Evolutionary conservation across 305 asterid genomes (phyloP), one percentile per base, ranked within the genome.

Genomic region (Stenogyne calaminthoides): DNA sequence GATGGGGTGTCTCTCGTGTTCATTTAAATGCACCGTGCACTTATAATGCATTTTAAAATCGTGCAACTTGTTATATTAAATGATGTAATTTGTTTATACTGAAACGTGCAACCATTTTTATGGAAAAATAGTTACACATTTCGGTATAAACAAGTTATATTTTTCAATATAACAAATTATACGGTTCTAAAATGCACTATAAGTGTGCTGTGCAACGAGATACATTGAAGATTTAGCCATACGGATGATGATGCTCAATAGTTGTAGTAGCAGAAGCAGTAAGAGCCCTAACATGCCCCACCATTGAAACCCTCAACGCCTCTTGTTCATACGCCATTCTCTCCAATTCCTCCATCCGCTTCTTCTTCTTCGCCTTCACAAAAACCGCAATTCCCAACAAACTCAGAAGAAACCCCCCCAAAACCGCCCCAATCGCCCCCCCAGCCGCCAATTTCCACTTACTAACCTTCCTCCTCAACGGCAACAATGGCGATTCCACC

Each of bases 251-350:
- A 32, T 32, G 96, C 69, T 91, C 90, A 70, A 93, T 87, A 4
- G 77, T 72, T 0, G 98, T 81, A 1, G 93, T 88, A 8, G 77
- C 86, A 19, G 95, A 51, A 49, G 97, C 98, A 12, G 89, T 87
- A 3, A 82, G 81, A 63, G 96, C 93, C 69, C 98, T 86, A 2
- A 93, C 89, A 85, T 93, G 98, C 0, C 96, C 98, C 16, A 89
- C 98, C 98, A 93, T 93, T n/a, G 98, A 93, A 15, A 91, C 97
- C 77, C 85, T 88, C 46, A 93, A 74, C 36, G 96, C 98, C 82
- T 93, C 98, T 74, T 93, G 97, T 65, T 93, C 97, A 39, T 93
- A 93, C 22, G 97, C 98, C 77, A 86, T 80, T 36, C 98, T 82
- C 77, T 83, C 97, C 84, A 88, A 11, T 60, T 91, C 98, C 46